These are phyloP conservation scores for Pythium aristosporum DNA, from an alignment of 352 stramenopile species.

Conservation along the genomic window DNA sequence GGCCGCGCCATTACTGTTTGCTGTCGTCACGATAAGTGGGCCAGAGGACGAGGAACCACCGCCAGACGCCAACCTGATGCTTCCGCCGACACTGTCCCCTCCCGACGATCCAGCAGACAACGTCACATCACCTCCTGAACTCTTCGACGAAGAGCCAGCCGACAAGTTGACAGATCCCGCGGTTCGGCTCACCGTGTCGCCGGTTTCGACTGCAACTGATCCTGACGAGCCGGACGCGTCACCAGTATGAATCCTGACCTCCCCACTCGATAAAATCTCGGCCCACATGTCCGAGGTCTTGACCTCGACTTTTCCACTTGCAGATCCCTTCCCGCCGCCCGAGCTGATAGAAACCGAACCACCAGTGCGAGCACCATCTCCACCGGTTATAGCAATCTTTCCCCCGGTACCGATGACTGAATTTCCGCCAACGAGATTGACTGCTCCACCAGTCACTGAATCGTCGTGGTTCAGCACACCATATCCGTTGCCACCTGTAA, in stretches of 20 bases:
- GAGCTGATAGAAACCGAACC: constrained; percentile 51
- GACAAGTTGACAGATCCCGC: constrained; percentile 48
- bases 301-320: constrained; percentile 47
- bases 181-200: constrained; percentile 27
- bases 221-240: constrained; percentile 33
- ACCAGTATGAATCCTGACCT: constrained; percentile 36
- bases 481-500: constrained; percentile 69
- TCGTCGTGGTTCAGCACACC: constrained; percentile 72
- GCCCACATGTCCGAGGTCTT: constrained; percentile 31
- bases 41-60: constrained; percentile 3
- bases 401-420: constrained; percentile 66
- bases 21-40: not conserved
- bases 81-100: constrained; percentile 14
- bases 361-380: constrained; percentile 43
- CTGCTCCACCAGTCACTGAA: constrained; percentile 67
- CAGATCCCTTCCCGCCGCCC: constrained; percentile 34
- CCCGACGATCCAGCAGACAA: constrained; percentile 39
- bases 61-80: constrained; percentile 19
- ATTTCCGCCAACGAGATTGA: constrained; percentile 65
- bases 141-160: constrained; percentile 38
- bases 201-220: constrained; percentile 40
- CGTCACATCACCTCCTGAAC: constrained; percentile 46
- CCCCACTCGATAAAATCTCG: constrained; percentile 25
- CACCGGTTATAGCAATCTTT: constrained; percentile 45
- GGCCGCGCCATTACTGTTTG: not conserved